These are phyloP conservation scores for Diversispora epigaea DNA, from an alignment of 192 early-diverging fungal species.

Conservation along the genomic window DNA sequence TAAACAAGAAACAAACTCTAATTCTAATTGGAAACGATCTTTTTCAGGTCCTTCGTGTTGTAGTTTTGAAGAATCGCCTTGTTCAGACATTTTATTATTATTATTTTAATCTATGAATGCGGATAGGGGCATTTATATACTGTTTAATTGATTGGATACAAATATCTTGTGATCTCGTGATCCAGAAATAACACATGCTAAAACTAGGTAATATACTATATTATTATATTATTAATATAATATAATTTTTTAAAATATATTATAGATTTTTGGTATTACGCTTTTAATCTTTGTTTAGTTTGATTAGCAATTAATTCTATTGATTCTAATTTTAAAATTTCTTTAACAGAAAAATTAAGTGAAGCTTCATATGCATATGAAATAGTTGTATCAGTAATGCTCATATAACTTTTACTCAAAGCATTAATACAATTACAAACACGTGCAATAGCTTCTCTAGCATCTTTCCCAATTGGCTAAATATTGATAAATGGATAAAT, in stretches of 20 bases:
- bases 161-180: too few relatives aligned
- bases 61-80: too few relatives aligned
- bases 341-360: slow-evolving; percentile 33
- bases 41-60: neutral
- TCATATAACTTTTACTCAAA: slow-evolving; percentile 72
- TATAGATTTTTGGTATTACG: too few relatives aligned
- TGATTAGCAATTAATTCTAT: neutral
- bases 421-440: slow-evolving; percentile 85
- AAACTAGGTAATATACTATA: too few relatives aligned
- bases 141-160: too few relatives aligned
- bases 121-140: too few relatives aligned
- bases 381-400: slow-evolving; percentile 88
- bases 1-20: slow-evolving; percentile 94
- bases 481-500: neutral
- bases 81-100: too few relatives aligned
- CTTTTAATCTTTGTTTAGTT: too few relatives aligned
- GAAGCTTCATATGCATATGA: slow-evolving; percentile 90
- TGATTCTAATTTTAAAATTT: neutral
- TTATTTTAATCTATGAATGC: too few relatives aligned
- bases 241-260: too few relatives aligned
- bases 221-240: too few relatives aligned
- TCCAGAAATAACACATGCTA: too few relatives aligned
- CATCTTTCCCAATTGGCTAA: slow-evolving; percentile 65
- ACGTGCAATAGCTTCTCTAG: slow-evolving; percentile 84
- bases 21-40: slow-evolving; percentile 80